Base-by-base conservation (phyloP, 345 rosid species). In the Zanthoxylum bungeanum region DNA sequence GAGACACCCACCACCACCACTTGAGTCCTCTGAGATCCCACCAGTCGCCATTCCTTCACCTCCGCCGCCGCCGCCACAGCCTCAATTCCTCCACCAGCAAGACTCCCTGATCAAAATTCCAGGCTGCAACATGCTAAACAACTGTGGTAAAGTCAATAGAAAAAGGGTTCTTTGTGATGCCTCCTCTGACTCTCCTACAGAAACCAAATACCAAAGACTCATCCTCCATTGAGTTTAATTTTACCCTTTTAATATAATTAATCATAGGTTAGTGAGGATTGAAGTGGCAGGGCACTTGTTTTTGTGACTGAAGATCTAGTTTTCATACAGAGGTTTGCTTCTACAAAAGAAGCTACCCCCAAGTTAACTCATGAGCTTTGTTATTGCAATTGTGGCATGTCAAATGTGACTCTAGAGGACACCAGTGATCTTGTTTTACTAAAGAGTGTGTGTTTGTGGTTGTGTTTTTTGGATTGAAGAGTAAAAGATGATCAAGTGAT, bases 1-100 rank as follows among this genome's bases (percentile, higher is more conserved):
- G 99, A 88, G 85, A 39, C 89, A 92, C 80, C 99, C 99, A 3
- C 99, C 99, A 1, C 99, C 99, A 49, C 95, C 96, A 30, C 91
- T 95, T 0, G 89, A 91, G 49, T 83, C 93, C 68, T 92, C 91
- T 60, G 93, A 89, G 85, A 95, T 95, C 86, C 99, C 99, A 53
- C 97, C 93, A 1, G 98, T 90, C 22, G 83, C 88, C 49, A 85
- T 95, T 64, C 87, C 88, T 42, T 77, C 91, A n/a, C 88, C 91
- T 5, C 77, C 90, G 55, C 75, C 80, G 8, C 83, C 88, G 1
- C 80, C 77, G 14, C 80, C 78, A 4, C 68, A 69, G 7, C 73
- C 79, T 9, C 79, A 82, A 55, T 69, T 76, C 52, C 19, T 31
- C 40, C 82, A 79, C 82, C 83, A 69, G 71, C 91, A 85, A 34